A percentile compares a stretch with the other conserved stretches of the same genome.
Conservation (phyloP, 805 yeast genomes). For the Lipomyces oligophaga region DNA sequence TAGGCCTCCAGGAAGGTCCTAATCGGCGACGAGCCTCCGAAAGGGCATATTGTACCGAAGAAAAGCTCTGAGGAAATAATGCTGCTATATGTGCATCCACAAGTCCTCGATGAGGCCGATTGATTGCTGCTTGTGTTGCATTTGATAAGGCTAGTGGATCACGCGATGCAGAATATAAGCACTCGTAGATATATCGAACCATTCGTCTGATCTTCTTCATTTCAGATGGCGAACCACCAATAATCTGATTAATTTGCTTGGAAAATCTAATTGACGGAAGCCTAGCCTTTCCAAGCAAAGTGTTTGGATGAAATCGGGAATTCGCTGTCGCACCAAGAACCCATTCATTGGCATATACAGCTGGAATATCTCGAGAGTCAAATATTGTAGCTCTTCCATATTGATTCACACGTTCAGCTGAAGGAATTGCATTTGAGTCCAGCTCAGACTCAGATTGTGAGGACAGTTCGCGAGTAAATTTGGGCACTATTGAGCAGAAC, state of each 20-base stretch:
- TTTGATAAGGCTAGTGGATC: not conserved
- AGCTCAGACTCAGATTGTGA: no score
- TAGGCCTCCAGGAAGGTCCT: constrained; percentile 56
- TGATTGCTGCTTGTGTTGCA: not conserved
- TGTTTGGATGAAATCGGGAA: constrained; percentile 17
- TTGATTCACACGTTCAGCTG: no score
- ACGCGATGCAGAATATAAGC: not conserved
- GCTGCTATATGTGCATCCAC: constrained; percentile 81
- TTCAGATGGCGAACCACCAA: constrained; percentile 18
- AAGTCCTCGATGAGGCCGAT: constrained; percentile 13
- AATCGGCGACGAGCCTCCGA: constrained; percentile 58
- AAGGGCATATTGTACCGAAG: constrained; percentile 61
- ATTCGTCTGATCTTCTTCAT: constrained; percentile 14
- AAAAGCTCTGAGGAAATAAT: constrained; percentile 75
- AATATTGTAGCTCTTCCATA: not conserved
- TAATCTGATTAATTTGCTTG: constrained; percentile 1
- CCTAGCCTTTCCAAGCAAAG: constrained; percentile 15
- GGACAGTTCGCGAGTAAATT: no score
- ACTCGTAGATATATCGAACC: constrained; percentile 13
- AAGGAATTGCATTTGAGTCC: no score
- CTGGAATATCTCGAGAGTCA: constrained; percentile 11
- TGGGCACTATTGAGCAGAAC: no score
- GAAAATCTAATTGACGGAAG: constrained; percentile 14
- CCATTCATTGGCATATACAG: constrained; percentile 11
- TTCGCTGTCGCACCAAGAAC: not conserved